Percentiles rank a stretch among this genome's conserved stretches.
Evolutionary conservation across 2,329 filamentous ascomycete species (phyloP).

Genomic region (Zymoseptoria brevis): DNA sequence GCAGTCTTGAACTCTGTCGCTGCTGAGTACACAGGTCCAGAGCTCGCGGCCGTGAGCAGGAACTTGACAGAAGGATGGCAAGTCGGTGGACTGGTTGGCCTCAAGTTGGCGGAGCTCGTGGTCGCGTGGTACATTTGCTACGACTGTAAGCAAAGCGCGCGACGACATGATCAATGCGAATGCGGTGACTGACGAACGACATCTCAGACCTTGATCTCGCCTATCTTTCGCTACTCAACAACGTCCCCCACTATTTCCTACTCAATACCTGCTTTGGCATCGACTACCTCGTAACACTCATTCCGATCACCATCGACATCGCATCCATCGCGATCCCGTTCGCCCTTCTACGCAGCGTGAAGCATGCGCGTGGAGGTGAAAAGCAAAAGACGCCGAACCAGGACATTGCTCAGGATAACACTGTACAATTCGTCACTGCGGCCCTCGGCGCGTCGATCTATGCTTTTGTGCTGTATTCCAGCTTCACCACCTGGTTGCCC

Average conservation of each 20-base stretch:
- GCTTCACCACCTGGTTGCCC: conserved; percentile 64
- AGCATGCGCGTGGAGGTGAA: conserved; percentile 50
- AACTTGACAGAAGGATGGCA: conserved; percentile 55
- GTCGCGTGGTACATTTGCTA: conserved; percentile 67
- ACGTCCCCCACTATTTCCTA: conserved; percentile 69
- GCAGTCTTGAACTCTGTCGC: conserved; percentile 56
- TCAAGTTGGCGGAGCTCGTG: conserved; percentile 58
- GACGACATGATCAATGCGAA: not conserved
- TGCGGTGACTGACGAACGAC: conserved; percentile 6
- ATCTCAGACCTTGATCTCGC: conserved; percentile 37
- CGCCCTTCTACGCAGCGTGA: conserved; percentile 61
- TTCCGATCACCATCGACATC: conserved; percentile 60
- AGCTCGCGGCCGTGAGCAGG: conserved; percentile 61
- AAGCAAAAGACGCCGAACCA: conserved; percentile 41
- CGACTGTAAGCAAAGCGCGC: conserved; percentile 50
- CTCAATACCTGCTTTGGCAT: conserved; percentile 71
- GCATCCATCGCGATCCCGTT: conserved; percentile 66
- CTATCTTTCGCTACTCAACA: conserved; percentile 52
- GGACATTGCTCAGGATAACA: conserved; percentile 49
- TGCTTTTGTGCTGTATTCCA: conserved; percentile 60
- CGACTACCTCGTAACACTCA: conserved; percentile 50
- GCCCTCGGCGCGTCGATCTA: conserved; percentile 67
- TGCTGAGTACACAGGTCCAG: conserved; percentile 52
- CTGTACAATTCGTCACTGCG: conserved; percentile 57
- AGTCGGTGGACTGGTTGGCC: conserved; percentile 47